phyloP scores from a whole-genome alignment of 2,329 filamentous ascomycete genomes.

The Fusarium coicis region DNA sequence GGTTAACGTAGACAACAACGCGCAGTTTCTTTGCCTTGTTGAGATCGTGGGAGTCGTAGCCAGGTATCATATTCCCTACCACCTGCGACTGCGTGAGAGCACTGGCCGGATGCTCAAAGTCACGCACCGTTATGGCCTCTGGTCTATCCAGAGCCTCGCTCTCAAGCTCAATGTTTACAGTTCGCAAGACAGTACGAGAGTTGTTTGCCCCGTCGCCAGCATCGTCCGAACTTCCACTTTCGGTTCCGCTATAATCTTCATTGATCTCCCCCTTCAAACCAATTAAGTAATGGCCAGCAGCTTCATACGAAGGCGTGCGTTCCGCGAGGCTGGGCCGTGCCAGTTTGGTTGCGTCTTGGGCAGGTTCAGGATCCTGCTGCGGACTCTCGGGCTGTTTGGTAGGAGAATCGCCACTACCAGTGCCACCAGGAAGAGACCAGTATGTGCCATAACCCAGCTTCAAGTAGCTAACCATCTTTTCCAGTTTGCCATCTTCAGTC shows the following conservation, averaged over 20 bases:
- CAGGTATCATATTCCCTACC: constrained; percentile 48
- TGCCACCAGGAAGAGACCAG: constrained; percentile 61
- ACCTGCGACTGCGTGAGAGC: constrained; percentile 49
- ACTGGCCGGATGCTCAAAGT: constrained; percentile 54
- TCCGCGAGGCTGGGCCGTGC: constrained; percentile 17
- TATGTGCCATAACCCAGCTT: constrained; percentile 76
- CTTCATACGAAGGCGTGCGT: constrained; percentile 43
- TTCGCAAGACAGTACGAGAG: constrained; percentile 70
- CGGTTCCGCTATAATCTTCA: constrained; percentile 51
- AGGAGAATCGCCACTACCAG: constrained; percentile 28
- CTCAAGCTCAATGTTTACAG: constrained; percentile 73
- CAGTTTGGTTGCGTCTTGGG: constrained; percentile 13
- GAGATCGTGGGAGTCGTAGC: constrained; percentile 57
- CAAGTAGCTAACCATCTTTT: constrained; percentile 71
- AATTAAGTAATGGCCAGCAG: constrained; percentile 68
- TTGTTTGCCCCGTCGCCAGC: constrained; percentile 52
- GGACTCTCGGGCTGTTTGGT: constrained; percentile 22
- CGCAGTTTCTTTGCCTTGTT: constrained; percentile 69
- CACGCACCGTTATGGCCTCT: constrained; percentile 58
- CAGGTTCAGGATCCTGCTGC: constrained; percentile 22
- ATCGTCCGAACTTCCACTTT: constrained; percentile 48
- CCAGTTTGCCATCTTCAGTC: constrained; percentile 54
- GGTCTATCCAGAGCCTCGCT: constrained; percentile 51
- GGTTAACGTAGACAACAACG: constrained; percentile 77
- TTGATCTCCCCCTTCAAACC: constrained; percentile 74